Percentiles rank a stretch among this genome's conserved stretches.
Conservation (phyloP, 2,329 filamentous ascomycete genomes). For the Magnaporthiopsis poae region DNA sequence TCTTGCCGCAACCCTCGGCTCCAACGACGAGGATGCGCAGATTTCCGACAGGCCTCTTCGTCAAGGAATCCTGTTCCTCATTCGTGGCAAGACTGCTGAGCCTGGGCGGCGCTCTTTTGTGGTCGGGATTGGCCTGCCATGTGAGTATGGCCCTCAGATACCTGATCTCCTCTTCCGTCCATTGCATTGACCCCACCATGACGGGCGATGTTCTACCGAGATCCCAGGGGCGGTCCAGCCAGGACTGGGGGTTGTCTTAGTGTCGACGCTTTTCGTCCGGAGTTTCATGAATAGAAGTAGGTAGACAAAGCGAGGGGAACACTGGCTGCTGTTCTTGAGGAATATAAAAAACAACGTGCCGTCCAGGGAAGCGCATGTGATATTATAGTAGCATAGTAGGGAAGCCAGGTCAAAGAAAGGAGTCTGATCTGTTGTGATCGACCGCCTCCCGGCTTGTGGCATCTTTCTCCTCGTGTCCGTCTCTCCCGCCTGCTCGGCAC, state of each 20-base stretch:
- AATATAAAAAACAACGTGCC: too few species aligned
- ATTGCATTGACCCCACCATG: slow-evolving; percentile 23
- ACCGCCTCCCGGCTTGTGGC: background rate
- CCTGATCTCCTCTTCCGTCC: slow-evolving; percentile 29
- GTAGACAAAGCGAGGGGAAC: background rate
- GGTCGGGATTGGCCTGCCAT: slow-evolving; percentile 26
- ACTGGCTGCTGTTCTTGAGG: too few species aligned
- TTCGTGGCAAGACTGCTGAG: slow-evolving; percentile 10
- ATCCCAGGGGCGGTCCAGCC: background rate
- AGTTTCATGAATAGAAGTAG: background rate
- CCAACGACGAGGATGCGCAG: slow-evolving; percentile 31
- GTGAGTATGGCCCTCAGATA: slow-evolving; percentile 30
- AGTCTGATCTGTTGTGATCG: background rate
- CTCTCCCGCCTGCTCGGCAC: slow-evolving; percentile 2
- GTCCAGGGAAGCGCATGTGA: background rate
- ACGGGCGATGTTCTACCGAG: background rate
- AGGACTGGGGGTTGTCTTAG: background rate
- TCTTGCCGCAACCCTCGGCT: slow-evolving; percentile 30
- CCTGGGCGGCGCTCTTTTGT: slow-evolving; percentile 13
- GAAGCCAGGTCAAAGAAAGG: background rate
- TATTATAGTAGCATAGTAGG: background rate
- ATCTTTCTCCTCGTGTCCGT: background rate
- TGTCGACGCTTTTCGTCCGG: background rate
- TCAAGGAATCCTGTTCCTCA: slow-evolving; percentile 7
- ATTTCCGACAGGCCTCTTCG: slow-evolving; percentile 21